phyloP scores from a whole-genome alignment of 139 green algal species.

The Chlamydomonas sp. region DNA sequence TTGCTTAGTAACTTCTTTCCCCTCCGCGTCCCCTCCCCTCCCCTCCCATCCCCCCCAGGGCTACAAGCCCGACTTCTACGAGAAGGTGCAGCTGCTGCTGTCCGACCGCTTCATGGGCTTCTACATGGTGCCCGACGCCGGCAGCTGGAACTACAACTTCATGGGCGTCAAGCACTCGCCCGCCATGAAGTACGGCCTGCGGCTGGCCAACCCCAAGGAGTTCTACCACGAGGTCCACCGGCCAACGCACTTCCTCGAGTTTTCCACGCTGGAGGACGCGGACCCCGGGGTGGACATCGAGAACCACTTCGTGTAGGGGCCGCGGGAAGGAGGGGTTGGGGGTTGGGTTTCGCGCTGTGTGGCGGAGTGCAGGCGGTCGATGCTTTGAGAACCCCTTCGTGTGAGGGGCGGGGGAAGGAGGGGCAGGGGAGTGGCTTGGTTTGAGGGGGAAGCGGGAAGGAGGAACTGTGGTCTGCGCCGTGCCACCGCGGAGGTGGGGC shows the following conservation, averaged over 20 bases:
- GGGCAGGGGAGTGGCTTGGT: too few species aligned
- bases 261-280: slow-evolving; percentile 92
- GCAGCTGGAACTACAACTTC: slow-evolving; percentile 99
- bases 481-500: too few species aligned
- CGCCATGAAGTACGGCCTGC: slow-evolving; percentile 83
- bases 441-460: too few species aligned
- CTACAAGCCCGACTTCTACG: slow-evolving; percentile 94
- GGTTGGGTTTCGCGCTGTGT: too few species aligned
- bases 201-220: slow-evolving; percentile 91
- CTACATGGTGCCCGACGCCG: slow-evolving; percentile 93
- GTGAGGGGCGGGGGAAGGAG: too few species aligned
- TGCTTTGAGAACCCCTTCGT: too few species aligned
- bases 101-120: slow-evolving; percentile 99
- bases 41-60: slow-evolving; percentile 63
- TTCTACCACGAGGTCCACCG: slow-evolving; percentile 92
- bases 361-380: too few species aligned
- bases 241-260: slow-evolving; percentile 98
- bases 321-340: too few species aligned
- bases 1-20: background rate
- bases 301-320: slow-evolving; percentile 80
- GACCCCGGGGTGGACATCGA: slow-evolving; percentile 91
- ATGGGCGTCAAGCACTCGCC: slow-evolving; percentile 82
- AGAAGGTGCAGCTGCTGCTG: slow-evolving; percentile 99
- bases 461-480: too few species aligned
- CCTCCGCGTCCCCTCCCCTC: background rate